Percentiles rank a stretch among this genome's conserved stretches.
Evolutionary conservation across 2,329 filamentous ascomycete species (phyloP).

Genomic region (Metarhizium humberi): DNA sequence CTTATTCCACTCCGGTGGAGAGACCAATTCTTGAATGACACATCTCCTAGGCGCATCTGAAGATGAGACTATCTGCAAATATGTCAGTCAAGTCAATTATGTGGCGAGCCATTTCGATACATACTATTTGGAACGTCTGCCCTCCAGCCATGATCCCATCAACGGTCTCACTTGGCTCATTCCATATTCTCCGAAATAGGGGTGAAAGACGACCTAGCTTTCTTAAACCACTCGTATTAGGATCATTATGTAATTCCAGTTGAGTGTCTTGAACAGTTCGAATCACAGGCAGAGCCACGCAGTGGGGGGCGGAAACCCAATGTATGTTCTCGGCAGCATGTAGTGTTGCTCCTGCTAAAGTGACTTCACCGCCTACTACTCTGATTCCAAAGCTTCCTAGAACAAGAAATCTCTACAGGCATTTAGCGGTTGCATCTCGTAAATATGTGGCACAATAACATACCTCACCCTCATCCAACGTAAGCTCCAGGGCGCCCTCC

Average conservation of each 20-base stretch:
- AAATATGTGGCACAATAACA: background rate
- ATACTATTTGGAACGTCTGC: slow-evolving; percentile 41
- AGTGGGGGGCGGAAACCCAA: slow-evolving; percentile 58
- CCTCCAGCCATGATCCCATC: slow-evolving; percentile 7
- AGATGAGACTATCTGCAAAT: slow-evolving; percentile 40
- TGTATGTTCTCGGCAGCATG: slow-evolving; percentile 33
- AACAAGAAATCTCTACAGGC: slow-evolving; percentile 45
- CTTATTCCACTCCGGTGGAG: slow-evolving; percentile 52
- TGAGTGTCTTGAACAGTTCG: slow-evolving; percentile 38
- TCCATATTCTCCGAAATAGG: slow-evolving; percentile 59
- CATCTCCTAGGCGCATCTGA: slow-evolving; percentile 40
- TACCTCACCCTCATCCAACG: slow-evolving; percentile 41
- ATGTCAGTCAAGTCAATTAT: background rate
- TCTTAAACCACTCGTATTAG: slow-evolving; percentile 37
- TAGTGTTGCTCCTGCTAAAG: slow-evolving; percentile 56
- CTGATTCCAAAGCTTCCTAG: slow-evolving; percentile 60
- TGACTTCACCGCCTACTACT: slow-evolving; percentile 52
- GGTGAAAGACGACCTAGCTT: slow-evolving; percentile 53
- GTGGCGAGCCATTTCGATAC: slow-evolving; percentile 5
- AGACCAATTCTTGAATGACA: slow-evolving; percentile 43
- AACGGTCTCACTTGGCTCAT: slow-evolving; percentile 26
- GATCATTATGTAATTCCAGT: slow-evolving; percentile 48
- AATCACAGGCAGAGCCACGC: slow-evolving; percentile 61
- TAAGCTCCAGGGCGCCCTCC: slow-evolving; percentile 31
- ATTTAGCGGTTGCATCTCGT: slow-evolving; percentile 4